Evolutionary conservation across 352 stramenopile species (phyloP), one percentile per base, ranked within the genome.

Genomic region (Plasmopara viticola): DNA sequence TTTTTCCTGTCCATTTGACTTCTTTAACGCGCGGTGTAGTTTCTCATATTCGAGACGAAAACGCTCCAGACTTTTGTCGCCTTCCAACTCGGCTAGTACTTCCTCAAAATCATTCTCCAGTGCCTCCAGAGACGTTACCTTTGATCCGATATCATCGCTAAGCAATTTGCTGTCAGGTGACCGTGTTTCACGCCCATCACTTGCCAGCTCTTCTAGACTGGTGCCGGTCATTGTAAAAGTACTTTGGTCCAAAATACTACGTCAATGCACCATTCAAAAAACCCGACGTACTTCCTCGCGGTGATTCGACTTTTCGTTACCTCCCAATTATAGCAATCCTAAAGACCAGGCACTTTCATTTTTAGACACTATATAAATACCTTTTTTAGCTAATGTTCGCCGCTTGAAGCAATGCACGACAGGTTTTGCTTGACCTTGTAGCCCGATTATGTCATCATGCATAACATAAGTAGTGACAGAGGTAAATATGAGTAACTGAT

Each of bases 31-130:
- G 33, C 90, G 84, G 56, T 97, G 87, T 10, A 98, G 74, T 67
- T 98, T 97, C 61, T 98, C 94, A 61, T 98, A 98, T 67, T 98
- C 94, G 17, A 96, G 64, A 2, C 90, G 79, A 70, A 98, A 98
- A 5, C 87, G 79, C 64, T 97, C 91, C 30, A 98, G 74, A 29
- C 70, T 94, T 63, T 96, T 94, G 69, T 98, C 92, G 6, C 87
- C 87, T 37, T 92, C 83, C 18, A 98, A 67, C 51, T 97, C 89
- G 5, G 74, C 64, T 33, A 98, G 67, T 14, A 98, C 92, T 62
- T 95, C 78, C 53, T 91, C 87, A 54, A 98, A 98, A 59, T 98
- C 93, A 34, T 80, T 90, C 66, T 98, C 93, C 1, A 98, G 60
- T 18, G 84, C 71, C 53, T 98, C 93, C 5, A 90, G 66, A 18